These are phyloP conservation scores for Claviceps maximensis DNA, from an alignment of 2,329 filamentous ascomycete species.

Conservation along the genomic window DNA sequence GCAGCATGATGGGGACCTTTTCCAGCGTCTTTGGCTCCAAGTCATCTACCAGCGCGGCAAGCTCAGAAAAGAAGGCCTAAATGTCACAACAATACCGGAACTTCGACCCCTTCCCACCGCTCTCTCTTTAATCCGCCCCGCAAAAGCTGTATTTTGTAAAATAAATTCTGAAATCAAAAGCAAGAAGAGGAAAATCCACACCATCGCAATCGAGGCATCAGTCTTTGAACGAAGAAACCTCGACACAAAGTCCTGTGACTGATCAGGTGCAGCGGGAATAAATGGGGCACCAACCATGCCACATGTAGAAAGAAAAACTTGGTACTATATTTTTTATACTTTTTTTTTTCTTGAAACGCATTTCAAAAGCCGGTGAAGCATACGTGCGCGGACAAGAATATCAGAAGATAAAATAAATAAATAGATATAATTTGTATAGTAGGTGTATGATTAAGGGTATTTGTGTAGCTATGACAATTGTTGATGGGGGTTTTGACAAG, in stretches of 20 bases:
- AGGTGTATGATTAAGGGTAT: slow-evolving; percentile 1
- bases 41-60: slow-evolving; percentile 3
- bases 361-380: neutral
- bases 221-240: neutral
- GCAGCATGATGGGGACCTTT: slow-evolving; percentile 76
- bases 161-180: neutral
- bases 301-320: neutral
- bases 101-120: neutral
- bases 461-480: neutral
- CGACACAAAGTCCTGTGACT: neutral
- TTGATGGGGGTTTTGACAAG: neutral
- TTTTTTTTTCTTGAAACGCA: slow-evolving; percentile 2
- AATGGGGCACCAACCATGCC: neutral
- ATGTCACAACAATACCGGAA: neutral
- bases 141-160: neutral
- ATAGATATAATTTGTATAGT: slow-evolving; percentile 4
- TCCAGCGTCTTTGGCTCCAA: slow-evolving; percentile 16
- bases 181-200: neutral
- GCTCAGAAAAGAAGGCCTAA: slow-evolving; percentile 10
- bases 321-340: no score
- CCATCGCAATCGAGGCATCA: neutral
- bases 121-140: neutral
- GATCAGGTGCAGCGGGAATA: neutral
- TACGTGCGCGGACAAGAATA: neutral
- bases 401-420: no score